Percentiles rank a stretch among this genome's conserved stretches.
These are phyloP conservation scores for Lanzia echinophila DNA, from an alignment of 2,329 filamentous ascomycete species.

Conservation along the genomic window DNA sequence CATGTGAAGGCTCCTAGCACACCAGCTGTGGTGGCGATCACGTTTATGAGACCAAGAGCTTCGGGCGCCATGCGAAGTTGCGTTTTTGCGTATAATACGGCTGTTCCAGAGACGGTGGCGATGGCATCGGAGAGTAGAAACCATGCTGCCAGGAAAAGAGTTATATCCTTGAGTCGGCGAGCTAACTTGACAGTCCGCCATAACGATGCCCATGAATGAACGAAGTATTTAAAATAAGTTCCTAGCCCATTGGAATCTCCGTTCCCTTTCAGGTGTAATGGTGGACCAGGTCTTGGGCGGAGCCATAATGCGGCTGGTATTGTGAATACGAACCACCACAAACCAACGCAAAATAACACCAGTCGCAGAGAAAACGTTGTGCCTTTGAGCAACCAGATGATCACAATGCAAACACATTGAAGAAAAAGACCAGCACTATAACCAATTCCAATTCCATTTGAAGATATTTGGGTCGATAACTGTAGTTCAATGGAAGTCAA, in stretches of 20 bases:
- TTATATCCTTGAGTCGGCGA: conserved; percentile 60
- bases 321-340: conserved; percentile 91
- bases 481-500: conserved; percentile 61
- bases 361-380: conserved; percentile 80
- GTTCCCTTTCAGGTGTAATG: conserved; percentile 43
- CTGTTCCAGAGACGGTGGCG: conserved; percentile 88
- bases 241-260: conserved; percentile 29
- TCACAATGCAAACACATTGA: conserved; percentile 72
- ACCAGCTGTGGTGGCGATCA: conserved; percentile 78
- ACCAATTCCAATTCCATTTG: conserved; percentile 87
- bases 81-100: conserved; percentile 92
- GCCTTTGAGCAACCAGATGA: conserved; percentile 66
- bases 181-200: conserved; percentile 73
- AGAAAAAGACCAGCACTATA: conserved; percentile 82
- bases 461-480: conserved; percentile 84
- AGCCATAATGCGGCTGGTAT: conserved; percentile 85
- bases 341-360: conserved; percentile 77
- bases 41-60: conserved; percentile 83
- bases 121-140: conserved; percentile 91
- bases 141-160: conserved; percentile 80
- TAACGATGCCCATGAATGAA: conserved; percentile 79
- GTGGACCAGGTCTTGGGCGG: conserved; percentile 80
- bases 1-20: conserved; percentile 85
- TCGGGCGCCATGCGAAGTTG: conserved; percentile 84
- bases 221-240: conserved; percentile 61